Conservation (phyloP, 225 moss, liverwort and hornwort species). For the Neckera pumila region DNA sequence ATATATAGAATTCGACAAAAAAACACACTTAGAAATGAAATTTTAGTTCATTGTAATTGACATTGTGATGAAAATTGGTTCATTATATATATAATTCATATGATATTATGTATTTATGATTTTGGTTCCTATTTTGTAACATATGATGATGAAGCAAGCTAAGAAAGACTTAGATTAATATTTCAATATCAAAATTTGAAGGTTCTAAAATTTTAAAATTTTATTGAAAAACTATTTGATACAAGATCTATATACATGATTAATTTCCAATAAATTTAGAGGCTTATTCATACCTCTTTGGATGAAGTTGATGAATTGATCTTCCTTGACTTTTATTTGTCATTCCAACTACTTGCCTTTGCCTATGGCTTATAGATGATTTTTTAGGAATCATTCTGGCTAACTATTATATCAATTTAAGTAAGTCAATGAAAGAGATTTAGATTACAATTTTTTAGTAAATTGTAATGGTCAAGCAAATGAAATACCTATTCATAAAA, state of each 20-base stretch:
- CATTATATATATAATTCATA: background rate
- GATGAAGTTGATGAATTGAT: background rate
- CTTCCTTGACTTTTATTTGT: slow-evolving; percentile 12
- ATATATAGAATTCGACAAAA: background rate
- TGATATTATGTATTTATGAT: background rate
- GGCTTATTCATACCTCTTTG: background rate
- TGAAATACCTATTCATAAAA: background rate
- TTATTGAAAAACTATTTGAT: background rate
- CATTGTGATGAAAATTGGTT: background rate
- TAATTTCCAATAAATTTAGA: no score
- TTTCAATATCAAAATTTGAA: no score
- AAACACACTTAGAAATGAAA: background rate
- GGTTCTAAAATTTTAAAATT: no score
- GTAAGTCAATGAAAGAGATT: background rate
- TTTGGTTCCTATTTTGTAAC: background rate
- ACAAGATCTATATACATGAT: background rate
- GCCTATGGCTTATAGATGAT: background rate
- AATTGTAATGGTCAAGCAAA: background rate
- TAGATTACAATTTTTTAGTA: no score
- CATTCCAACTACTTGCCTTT: slow-evolving; percentile 23
- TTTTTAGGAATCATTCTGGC: background rate
- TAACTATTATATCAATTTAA: background rate
- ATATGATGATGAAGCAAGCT: background rate
- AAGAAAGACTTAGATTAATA: background rate
- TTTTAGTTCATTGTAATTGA: background rate